A percentile compares a stretch with the other conserved stretches of the same genome.
phyloP scores from a whole-genome alignment of 139 green algal species.

The Yamagishiella unicocca region DNA sequence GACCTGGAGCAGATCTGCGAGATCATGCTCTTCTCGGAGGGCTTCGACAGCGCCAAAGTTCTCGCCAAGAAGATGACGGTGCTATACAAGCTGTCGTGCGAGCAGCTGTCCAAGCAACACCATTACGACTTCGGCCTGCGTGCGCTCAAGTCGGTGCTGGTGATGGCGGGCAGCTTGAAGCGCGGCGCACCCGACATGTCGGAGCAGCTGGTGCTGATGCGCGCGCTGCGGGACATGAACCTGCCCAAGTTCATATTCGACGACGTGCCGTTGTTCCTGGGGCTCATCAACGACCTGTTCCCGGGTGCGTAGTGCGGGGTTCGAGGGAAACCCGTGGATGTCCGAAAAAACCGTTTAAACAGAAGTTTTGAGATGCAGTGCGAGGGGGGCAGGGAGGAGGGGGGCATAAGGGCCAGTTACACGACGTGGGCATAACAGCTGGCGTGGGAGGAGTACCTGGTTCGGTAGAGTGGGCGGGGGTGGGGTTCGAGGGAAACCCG shows the following conservation, averaged over 20 bases:
- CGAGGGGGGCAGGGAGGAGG: too few relatives aligned
- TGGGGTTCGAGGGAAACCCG: too few relatives aligned
- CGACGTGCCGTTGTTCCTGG: slow-evolving; percentile 90
- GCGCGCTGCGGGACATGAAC: slow-evolving; percentile 92
- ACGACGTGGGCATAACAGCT: too few relatives aligned
- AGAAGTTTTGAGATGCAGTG: too few relatives aligned
- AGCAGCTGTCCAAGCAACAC: slow-evolving; percentile 90
- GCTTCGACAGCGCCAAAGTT: slow-evolving; percentile 85
- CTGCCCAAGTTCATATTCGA: slow-evolving; percentile 93
- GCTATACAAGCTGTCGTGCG: slow-evolving; percentile 87
- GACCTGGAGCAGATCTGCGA: slow-evolving; percentile 88
- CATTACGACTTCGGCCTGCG: slow-evolving; percentile 93
- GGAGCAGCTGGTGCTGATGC: slow-evolving; percentile 89
- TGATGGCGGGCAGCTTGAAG: slow-evolving; percentile 90
- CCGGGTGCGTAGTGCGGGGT: too few relatives aligned
- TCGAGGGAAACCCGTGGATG: too few relatives aligned
- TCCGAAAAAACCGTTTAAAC: too few relatives aligned
- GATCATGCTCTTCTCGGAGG: slow-evolving; percentile 92
- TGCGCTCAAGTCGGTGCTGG: slow-evolving; percentile 85
- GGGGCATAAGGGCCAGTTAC: too few relatives aligned
- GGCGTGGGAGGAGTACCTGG: too few relatives aligned
- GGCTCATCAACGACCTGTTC: slow-evolving; percentile 84
- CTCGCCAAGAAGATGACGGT: slow-evolving; percentile 94
- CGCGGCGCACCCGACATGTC: slow-evolving; percentile 79
- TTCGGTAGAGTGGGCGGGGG: too few relatives aligned